Conservation (phyloP, 2,329 filamentous ascomycete species). For the Byssothecium circinans region DNA sequence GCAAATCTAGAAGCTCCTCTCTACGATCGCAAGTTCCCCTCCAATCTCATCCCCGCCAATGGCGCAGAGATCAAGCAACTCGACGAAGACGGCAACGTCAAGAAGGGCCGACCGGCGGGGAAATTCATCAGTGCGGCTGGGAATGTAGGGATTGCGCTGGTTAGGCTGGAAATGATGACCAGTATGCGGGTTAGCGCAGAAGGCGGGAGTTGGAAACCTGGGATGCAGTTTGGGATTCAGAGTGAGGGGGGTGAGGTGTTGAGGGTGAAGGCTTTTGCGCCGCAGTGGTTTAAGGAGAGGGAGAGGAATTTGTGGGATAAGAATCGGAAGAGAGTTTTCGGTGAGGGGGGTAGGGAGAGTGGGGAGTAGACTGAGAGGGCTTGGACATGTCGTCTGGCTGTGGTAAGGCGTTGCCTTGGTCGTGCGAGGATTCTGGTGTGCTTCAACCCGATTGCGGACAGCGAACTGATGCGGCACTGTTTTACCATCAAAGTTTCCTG, state of each 20-base stretch:
- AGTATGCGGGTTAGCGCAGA: slow-evolving; percentile 72
- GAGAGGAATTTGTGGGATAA: slow-evolving; percentile 36
- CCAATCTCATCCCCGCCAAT: slow-evolving; percentile 40
- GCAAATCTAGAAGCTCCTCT: neutral
- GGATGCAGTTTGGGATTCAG: slow-evolving; percentile 53
- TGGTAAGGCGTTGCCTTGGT: too few relatives aligned
- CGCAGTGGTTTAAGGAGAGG: slow-evolving; percentile 66
- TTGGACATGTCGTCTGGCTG: too few relatives aligned
- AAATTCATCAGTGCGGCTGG: slow-evolving; percentile 79
- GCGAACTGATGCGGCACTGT: too few relatives aligned
- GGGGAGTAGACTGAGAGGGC: too few relatives aligned
- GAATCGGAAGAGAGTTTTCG: slow-evolving; percentile 18
- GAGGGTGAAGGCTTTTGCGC: slow-evolving; percentile 67
- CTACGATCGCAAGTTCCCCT: slow-evolving; percentile 45
- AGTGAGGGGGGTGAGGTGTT: slow-evolving; percentile 23
- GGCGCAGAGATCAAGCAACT: slow-evolving; percentile 58
- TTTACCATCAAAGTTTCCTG: too few relatives aligned
- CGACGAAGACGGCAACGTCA: slow-evolving; percentile 44
- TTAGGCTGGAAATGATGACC: slow-evolving; percentile 88
- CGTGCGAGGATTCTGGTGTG: too few relatives aligned
- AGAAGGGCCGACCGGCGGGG: slow-evolving; percentile 68
- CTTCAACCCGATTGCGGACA: too few relatives aligned
- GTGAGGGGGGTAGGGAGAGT: neutral
- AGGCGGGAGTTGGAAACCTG: slow-evolving; percentile 60
- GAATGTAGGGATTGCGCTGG: slow-evolving; percentile 84